phyloP scores from a whole-genome alignment of 176 grass and related monocot species.

The Musa troglodytarum region DNA sequence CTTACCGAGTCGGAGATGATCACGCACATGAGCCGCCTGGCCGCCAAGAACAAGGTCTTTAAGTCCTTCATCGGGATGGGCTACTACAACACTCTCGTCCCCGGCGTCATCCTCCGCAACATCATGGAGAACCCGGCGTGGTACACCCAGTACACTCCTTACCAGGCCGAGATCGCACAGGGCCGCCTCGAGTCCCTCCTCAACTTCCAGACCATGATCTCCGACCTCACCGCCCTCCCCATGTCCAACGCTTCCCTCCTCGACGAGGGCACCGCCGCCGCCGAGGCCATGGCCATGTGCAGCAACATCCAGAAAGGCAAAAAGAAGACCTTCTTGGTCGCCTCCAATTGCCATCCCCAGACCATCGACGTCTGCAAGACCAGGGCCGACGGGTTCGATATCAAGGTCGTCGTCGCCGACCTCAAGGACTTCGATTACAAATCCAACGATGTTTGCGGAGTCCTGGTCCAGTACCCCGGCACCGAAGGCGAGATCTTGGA shows the following conservation, averaged over 20 bases:
- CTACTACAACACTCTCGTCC: slow-evolving; percentile 86
- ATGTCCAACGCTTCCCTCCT: slow-evolving; percentile 98
- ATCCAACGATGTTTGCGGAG: slow-evolving; percentile 78
- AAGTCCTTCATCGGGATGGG: slow-evolving; percentile 99
- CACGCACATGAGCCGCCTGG: slow-evolving; percentile 68
- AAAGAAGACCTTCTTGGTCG: slow-evolving; percentile 88
- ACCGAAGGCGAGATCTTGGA: slow-evolving; percentile 89
- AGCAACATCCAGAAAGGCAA: slow-evolving; percentile 65
- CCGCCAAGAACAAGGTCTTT: slow-evolving; percentile 62
- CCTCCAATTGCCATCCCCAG: slow-evolving; percentile 91
- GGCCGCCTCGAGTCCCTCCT: slow-evolving; percentile 94
- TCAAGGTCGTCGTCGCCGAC: slow-evolving; percentile 66
- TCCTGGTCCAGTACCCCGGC: slow-evolving; percentile 86
- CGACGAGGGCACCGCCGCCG: slow-evolving; percentile 98
- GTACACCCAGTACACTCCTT: slow-evolving; percentile 99
- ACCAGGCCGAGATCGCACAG: slow-evolving; percentile 99
- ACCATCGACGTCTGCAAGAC: slow-evolving; percentile 87
- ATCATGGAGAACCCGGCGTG: slow-evolving; percentile 98
- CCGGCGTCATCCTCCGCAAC: slow-evolving; percentile 68
- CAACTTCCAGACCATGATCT: slow-evolving; percentile 89
- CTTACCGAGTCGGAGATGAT: slow-evolving; percentile 90
- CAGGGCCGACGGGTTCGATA: slow-evolving; percentile 61
- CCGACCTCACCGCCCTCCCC: slow-evolving; percentile 85
- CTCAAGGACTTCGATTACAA: slow-evolving; percentile 76
- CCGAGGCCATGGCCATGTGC: slow-evolving; percentile 99